A percentile compares a stretch with the other conserved stretches of the same genome.
These are phyloP conservation scores for Amorphotheca resinae DNA, from an alignment of 495 filamentous ascomycete species.

Conservation along the genomic window DNA sequence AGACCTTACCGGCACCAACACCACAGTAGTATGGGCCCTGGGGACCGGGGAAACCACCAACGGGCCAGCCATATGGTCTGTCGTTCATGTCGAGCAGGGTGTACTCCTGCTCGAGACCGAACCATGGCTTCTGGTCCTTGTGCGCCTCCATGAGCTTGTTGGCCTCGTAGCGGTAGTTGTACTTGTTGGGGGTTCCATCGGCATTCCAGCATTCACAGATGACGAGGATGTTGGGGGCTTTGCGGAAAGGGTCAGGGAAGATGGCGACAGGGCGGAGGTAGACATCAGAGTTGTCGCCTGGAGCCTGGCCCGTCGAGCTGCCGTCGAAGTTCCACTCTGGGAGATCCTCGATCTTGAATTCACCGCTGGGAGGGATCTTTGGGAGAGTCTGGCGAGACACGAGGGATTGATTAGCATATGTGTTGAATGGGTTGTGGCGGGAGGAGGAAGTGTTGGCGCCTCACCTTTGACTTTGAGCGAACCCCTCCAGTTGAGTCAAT, in stretches of 20 bases:
- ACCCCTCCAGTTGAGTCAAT: slow-evolving; percentile 69
- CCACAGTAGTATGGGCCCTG: slow-evolving; percentile 99
- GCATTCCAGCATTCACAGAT: slow-evolving; percentile 92
- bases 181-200: slow-evolving; percentile 96
- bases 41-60: slow-evolving; percentile 88
- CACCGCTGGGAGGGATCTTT: slow-evolving; percentile 38
- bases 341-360: slow-evolving; percentile 58
- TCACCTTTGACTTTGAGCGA: slow-evolving; percentile 87
- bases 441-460: slow-evolving; percentile 26
- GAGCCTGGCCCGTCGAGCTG: slow-evolving; percentile 87
- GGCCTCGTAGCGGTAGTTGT: slow-evolving; percentile 89
- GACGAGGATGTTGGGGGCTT: slow-evolving; percentile 73
- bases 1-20: slow-evolving; percentile 93
- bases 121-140: slow-evolving; percentile 79
- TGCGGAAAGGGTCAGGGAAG: slow-evolving; percentile 90
- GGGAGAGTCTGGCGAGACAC: slow-evolving; percentile 79
- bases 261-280: slow-evolving; percentile 86
- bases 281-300: slow-evolving; percentile 94
- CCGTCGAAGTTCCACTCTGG: slow-evolving; percentile 99
- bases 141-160: slow-evolving; percentile 81
- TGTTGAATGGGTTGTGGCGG: not conserved
- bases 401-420: not conserved
- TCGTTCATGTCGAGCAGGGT: slow-evolving; percentile 79
- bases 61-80: slow-evolving; percentile 92
- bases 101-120: slow-evolving; percentile 97